Conservation (phyloP, 2,329 filamentous ascomycete species). For the Madurella mycetomatis region DNA sequence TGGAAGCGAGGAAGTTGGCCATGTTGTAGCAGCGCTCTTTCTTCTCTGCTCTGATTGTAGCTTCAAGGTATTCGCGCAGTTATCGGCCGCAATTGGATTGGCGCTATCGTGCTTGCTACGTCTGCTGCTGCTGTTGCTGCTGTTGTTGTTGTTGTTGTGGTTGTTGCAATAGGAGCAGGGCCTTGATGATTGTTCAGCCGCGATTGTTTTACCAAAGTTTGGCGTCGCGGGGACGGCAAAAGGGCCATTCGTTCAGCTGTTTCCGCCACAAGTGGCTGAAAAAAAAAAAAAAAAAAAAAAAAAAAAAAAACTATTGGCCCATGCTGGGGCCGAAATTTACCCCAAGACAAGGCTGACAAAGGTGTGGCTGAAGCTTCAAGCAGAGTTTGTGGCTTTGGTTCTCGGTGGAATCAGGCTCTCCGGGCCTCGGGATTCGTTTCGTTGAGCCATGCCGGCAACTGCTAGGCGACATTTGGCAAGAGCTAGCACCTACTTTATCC, state of each 20-base stretch:
- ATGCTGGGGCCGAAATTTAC: not conserved
- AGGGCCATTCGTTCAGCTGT: constrained; percentile 12
- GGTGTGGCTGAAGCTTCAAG: constrained; percentile 26
- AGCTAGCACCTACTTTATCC: too few species aligned
- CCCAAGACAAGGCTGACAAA: constrained; percentile 14
- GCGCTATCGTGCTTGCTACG: not conserved
- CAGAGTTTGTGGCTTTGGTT: not conserved
- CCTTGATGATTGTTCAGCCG: not conserved
- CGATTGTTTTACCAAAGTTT: constrained; percentile 6
- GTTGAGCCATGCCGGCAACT: too few species aligned
- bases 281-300: too few species aligned
- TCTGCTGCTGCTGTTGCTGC: too few species aligned
- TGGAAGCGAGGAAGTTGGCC: constrained; percentile 98
- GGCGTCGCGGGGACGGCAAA: constrained; percentile 8
- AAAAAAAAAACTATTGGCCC: too few species aligned
- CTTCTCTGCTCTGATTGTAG: not conserved
- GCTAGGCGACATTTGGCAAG: too few species aligned
- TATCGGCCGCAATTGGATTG: not conserved
- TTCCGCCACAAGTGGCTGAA: constrained; percentile 21
- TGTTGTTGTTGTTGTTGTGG: not conserved
- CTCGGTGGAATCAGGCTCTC: too few species aligned
- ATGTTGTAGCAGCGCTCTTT: constrained; percentile 41
- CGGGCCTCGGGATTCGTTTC: too few species aligned
- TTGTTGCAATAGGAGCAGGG: constrained; percentile 6
- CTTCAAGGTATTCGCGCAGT: not conserved